Evolutionary conservation across 2,329 filamentous ascomycete species (phyloP).

Genomic region (Beauveria asiatica): DNA sequence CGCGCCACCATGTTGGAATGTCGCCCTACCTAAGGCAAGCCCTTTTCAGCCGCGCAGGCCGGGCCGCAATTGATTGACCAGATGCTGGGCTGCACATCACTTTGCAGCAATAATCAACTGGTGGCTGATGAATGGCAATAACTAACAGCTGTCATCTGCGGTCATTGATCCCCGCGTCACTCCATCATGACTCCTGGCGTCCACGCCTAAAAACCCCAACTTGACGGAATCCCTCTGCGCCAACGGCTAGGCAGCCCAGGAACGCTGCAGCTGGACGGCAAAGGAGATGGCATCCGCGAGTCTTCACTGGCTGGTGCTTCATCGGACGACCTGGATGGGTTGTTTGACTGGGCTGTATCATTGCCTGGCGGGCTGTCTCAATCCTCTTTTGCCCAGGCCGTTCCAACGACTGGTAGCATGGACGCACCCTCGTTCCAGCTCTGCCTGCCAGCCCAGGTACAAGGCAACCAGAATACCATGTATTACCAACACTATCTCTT

Average conservation of each 20-base stretch:
- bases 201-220: too few species aligned
- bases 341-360: neutral
- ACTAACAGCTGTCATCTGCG: too few species aligned
- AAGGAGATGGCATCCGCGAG: constrained; percentile 29
- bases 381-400: neutral
- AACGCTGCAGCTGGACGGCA: constrained; percentile 6
- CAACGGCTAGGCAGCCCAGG: neutral
- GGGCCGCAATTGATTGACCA: too few species aligned
- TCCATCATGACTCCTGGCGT: too few species aligned
- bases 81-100: too few species aligned
- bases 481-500: constrained; percentile 29
- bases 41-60: too few species aligned
- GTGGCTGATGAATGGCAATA: too few species aligned
- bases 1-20: too few species aligned
- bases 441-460: neutral
- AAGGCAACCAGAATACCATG: constrained; percentile 17
- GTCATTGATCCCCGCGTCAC: too few species aligned
- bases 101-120: too few species aligned
- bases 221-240: neutral
- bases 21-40: too few species aligned
- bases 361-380: neutral
- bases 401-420: neutral
- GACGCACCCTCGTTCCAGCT: neutral
- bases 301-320: constrained; percentile 26
- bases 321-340: neutral